phyloP scores from a whole-genome alignment of 345 rosid species.

The Aquilaria malaccensis region DNA sequence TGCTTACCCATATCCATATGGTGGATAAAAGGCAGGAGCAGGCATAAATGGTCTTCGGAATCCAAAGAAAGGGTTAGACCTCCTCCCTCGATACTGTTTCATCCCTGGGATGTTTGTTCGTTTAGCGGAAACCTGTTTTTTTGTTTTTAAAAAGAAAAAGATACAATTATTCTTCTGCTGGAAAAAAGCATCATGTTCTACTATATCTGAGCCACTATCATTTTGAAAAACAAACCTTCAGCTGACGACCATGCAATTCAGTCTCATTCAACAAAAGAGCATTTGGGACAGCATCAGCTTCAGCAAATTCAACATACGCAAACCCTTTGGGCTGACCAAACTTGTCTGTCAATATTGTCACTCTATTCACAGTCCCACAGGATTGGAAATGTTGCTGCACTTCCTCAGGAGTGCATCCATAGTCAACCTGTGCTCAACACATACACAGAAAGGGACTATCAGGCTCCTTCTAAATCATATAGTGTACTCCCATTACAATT shows the following conservation, averaged over 20 bases:
- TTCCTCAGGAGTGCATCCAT: slow-evolving; percentile 97
- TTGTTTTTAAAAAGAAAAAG: no score
- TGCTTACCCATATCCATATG: slow-evolving; percentile 80
- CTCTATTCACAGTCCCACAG: slow-evolving; percentile 96
- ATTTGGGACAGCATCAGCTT: slow-evolving; percentile 89
- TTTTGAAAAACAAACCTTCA: slow-evolving; percentile 45
- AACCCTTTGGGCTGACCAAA: slow-evolving; percentile 99
- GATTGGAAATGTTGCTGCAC: slow-evolving; percentile 99
- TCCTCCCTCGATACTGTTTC: slow-evolving; percentile 93
- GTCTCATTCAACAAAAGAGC: slow-evolving; percentile 91
- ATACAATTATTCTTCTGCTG: no score
- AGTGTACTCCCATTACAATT: no score
- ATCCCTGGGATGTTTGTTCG: slow-evolving; percentile 94
- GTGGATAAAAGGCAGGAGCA: slow-evolving; percentile 50
- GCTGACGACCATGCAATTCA: slow-evolving; percentile 93
- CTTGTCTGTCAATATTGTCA: slow-evolving; percentile 97
- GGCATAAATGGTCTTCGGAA: slow-evolving; percentile 81
- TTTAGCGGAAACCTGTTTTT: slow-evolving; percentile 78
- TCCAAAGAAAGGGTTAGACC: slow-evolving; percentile 55
- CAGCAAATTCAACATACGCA: slow-evolving; percentile 97
- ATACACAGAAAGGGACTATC: slow-evolving; percentile 3
- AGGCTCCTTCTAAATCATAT: slow-evolving; percentile 1
- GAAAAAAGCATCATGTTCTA: no score
- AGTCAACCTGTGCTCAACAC: slow-evolving; percentile 68
- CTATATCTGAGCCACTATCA: no score